Evolutionary conservation across 2,329 filamentous ascomycete genomes (phyloP).

Genomic region (Trichoderma aggressivum): DNA sequence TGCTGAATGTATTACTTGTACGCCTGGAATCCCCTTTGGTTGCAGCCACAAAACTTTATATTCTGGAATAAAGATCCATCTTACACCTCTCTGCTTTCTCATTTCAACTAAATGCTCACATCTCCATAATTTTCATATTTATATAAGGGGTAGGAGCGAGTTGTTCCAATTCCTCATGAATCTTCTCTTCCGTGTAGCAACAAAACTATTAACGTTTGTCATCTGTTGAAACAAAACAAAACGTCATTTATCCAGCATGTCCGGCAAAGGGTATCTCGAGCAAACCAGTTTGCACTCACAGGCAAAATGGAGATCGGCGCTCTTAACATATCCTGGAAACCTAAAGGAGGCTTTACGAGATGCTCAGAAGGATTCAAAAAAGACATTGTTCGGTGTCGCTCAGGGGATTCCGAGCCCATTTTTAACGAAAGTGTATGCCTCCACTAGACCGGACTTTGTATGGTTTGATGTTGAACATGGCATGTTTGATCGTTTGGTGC

Average conservation of each 20-base stretch:
- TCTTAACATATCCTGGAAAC: constrained; percentile 11
- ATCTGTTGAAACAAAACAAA: neutral
- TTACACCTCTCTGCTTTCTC: neutral
- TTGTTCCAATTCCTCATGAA: neutral
- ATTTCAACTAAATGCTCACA: neutral
- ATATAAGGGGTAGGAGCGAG: neutral
- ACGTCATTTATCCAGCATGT: neutral
- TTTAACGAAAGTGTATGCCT: constrained; percentile 7
- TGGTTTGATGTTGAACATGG: constrained; percentile 16
- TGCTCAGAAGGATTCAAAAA: constrained; percentile 3
- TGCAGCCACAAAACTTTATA: neutral
- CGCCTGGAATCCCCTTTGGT: neutral
- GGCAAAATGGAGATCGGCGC: neutral
- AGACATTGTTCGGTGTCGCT: neutral
- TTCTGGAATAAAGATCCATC: neutral
- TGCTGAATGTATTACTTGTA: neutral
- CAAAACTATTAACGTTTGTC: neutral
- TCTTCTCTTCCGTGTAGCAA: neutral
- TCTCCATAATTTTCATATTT: neutral
- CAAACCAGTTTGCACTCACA: neutral
- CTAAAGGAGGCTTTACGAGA: constrained; percentile 1
- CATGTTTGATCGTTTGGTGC: constrained; percentile 9
- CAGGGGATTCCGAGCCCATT: constrained; percentile 5
- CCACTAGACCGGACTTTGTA: constrained; percentile 1
- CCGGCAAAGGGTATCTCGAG: neutral